These are phyloP conservation scores for Gomphus bonarii DNA, from an alignment of 1,284 basidiomycete genomes.

Conservation along the genomic window DNA sequence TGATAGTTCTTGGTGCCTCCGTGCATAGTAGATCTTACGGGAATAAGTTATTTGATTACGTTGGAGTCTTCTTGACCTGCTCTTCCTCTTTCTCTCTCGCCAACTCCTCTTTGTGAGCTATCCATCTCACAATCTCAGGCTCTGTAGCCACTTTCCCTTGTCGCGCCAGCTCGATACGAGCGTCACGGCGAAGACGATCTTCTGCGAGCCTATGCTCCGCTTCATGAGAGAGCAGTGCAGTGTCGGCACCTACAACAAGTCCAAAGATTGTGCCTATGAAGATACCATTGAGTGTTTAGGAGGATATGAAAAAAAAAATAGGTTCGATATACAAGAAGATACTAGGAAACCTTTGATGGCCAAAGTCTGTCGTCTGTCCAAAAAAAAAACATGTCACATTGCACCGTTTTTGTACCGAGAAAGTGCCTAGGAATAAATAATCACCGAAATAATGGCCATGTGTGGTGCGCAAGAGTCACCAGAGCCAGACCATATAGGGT, in stretches of 20 bases:
- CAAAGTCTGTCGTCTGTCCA: conserved; percentile 60
- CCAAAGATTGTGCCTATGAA: conserved; percentile 50
- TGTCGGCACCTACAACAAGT: conserved; percentile 66
- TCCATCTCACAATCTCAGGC: conserved; percentile 76
- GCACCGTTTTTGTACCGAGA: not conserved
- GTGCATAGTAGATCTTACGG: not conserved
- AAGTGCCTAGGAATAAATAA: conserved; percentile 16
- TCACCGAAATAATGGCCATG: conserved; percentile 72
- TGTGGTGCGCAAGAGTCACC: conserved; percentile 57
- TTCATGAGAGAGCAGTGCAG: conserved; percentile 66
- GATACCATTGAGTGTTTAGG: conserved; percentile 1
- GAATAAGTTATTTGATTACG: not conserved
- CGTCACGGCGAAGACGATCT: conserved; percentile 59
- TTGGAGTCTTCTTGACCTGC: not conserved
- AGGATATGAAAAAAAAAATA: conserved; percentile 2
- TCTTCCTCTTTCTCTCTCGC: not conserved
- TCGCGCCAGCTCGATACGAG: conserved; percentile 62
- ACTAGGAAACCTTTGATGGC: conserved; percentile 73
- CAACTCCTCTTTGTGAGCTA: conserved; percentile 22
- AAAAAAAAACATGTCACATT: not conserved
- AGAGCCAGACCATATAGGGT: conserved; percentile 49
- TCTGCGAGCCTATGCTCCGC: conserved; percentile 53
- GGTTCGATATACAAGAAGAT: conserved; percentile 34
- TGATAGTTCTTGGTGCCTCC: not conserved
- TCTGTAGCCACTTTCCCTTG: conserved; percentile 74